Percentiles rank a stretch among this genome's conserved stretches.
These are phyloP conservation scores for Fusarium globosum DNA, from an alignment of 2,329 filamentous ascomycete species.

Conservation along the genomic window DNA sequence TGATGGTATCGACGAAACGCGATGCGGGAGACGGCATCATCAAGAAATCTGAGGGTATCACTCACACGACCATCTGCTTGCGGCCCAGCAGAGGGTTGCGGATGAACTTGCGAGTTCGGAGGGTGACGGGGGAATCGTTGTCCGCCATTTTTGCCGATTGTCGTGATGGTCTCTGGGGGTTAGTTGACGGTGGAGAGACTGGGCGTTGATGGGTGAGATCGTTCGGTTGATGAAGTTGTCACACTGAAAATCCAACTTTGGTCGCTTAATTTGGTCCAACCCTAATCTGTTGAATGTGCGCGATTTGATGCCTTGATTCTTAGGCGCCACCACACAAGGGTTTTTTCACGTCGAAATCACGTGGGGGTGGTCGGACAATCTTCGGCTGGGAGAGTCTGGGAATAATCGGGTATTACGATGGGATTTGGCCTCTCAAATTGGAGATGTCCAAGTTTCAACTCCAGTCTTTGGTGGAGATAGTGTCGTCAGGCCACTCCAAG, in stretches of 20 bases:
- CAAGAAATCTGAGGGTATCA: conserved; percentile 50
- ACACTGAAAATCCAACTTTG: conserved; percentile 53
- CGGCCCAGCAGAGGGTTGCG: conserved; percentile 98
- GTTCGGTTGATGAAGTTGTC: conserved; percentile 49
- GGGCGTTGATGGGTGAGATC: conserved; percentile 46
- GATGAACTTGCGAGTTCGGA: conserved; percentile 99
- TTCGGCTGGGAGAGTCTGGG: conserved; percentile 3
- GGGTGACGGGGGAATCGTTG: conserved; percentile 79
- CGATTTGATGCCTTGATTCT: conserved; percentile 21
- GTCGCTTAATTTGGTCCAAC: conserved; percentile 59
- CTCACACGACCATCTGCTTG: conserved; percentile 99
- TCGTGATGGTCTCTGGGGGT: conserved; percentile 50
- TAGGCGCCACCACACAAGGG: conserved; percentile 24
- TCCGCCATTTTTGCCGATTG: conserved; percentile 85
- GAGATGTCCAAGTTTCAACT: conserved; percentile 30
- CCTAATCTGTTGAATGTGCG: conserved; percentile 51
- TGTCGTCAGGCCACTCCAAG: conserved; percentile 25
- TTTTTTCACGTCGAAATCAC: conserved; percentile 29
- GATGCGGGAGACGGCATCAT: conserved; percentile 9
- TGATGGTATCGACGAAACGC: conserved; percentile 20
- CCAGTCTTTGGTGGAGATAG: conserved; percentile 37
- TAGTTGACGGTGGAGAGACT: conserved; percentile 47
- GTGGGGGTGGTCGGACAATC: conserved; percentile 26
- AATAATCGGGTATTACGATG: conserved; percentile 19
- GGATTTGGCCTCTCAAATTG: conserved; percentile 2